phyloP scores from a whole-genome alignment of 148 eudicot species.

The Rhododendron vialii region DNA sequence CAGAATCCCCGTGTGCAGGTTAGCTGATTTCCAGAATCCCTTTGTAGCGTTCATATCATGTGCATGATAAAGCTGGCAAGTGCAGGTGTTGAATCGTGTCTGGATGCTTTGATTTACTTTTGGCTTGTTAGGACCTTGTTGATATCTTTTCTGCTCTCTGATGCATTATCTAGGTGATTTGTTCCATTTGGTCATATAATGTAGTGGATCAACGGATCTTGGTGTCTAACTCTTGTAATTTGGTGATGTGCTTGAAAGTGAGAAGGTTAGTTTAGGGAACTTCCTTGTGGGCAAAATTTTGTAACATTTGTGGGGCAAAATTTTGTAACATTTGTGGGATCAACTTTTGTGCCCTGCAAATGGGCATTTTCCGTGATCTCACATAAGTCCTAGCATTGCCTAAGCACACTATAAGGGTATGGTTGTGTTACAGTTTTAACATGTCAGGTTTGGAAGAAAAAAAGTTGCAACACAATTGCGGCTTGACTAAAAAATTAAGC shows the following conservation, averaged over 20 bases:
- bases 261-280: neutral
- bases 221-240: neutral
- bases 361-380: neutral
- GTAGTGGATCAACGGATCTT: neutral
- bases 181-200: neutral
- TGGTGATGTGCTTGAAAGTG: neutral
- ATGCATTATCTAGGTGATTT: too few species aligned
- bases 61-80: conserved; percentile 3
- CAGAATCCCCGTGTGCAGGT: conserved; percentile 98
- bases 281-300: neutral
- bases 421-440: neutral
- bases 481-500: neutral
- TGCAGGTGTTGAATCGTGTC: neutral
- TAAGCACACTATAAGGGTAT: neutral
- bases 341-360: neutral
- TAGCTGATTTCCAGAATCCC: neutral
- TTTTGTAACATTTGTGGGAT: neutral
- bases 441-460: neutral
- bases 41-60: neutral
- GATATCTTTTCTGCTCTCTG: neutral
- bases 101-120: neutral
- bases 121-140: neutral
- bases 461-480: neutral
- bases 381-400: neutral
- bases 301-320: neutral